Percentiles rank a stretch among this genome's conserved stretches.
These are phyloP conservation scores for Colletotrichum siamense DNA, from an alignment of 2,329 filamentous ascomycete species.

Conservation along the genomic window DNA sequence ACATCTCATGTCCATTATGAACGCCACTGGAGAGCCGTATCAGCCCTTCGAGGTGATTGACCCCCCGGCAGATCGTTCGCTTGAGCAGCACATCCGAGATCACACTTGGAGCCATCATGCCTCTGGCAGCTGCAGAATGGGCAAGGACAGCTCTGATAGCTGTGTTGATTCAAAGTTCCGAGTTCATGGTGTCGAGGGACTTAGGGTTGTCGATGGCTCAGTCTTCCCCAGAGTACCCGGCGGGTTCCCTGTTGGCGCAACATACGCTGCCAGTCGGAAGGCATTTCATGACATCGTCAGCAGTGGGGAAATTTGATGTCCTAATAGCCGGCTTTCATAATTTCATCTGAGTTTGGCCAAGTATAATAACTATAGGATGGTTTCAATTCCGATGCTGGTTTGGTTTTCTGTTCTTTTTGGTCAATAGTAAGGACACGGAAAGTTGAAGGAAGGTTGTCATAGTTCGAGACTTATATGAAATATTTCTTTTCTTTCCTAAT, in stretches of 20 bases:
- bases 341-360: rapidly evolving
- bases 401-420: neutral
- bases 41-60: neutral
- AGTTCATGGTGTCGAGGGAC: slow-evolving; percentile 55
- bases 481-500: no score
- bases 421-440: neutral
- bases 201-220: slow-evolving; percentile 65
- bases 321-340: neutral
- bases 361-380: neutral
- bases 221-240: slow-evolving; percentile 47
- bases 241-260: neutral
- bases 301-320: neutral
- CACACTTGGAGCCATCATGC: slow-evolving; percentile 63
- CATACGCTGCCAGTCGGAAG: neutral
- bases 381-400: neutral
- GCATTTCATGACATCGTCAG: neutral
- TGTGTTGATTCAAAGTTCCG: slow-evolving; percentile 61
- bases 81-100: slow-evolving; percentile 47
- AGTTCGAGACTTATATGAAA: neutral
- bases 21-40: slow-evolving; percentile 29
- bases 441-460: neutral
- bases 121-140: slow-evolving; percentile 59
- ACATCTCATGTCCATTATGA: slow-evolving; percentile 48
- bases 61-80: slow-evolving; percentile 32
- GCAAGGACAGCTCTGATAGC: slow-evolving; percentile 50